phyloP scores from a whole-genome alignment of 352 stramenopile species.

The Pseudoperonospora humuli region DNA sequence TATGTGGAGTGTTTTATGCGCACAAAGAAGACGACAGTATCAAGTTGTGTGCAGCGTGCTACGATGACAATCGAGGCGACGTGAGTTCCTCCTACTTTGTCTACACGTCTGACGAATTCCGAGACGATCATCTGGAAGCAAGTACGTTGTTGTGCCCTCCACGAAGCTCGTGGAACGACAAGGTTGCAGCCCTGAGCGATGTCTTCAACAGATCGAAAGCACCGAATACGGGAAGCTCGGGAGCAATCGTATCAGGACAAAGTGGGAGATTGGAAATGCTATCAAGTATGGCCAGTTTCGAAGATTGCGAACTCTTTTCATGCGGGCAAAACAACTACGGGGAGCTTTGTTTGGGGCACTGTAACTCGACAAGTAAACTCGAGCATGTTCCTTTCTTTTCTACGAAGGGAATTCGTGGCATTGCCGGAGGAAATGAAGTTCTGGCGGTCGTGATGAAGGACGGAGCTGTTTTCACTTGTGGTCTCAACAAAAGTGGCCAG shows the following conservation, averaged over 20 bases:
- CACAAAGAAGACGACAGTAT: conserved; percentile 43
- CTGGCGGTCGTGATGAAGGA: conserved; percentile 83
- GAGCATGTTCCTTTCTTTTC: conserved; percentile 83
- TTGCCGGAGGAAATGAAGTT: conserved; percentile 79
- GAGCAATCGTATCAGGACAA: conserved; percentile 3
- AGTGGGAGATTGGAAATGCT: conserved; percentile 2
- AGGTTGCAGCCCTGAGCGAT: conserved; percentile 31
- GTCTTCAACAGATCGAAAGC: conserved; percentile 30
- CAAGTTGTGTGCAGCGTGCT: conserved; percentile 66
- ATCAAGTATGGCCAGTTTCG: conserved; percentile 31
- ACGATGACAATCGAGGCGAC: conserved; percentile 66
- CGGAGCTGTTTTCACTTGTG: conserved; percentile 68
- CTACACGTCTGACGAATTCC: conserved; percentile 23
- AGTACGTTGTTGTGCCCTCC: conserved; percentile 40
- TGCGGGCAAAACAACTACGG: conserved; percentile 88
- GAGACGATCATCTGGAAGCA: conserved; percentile 28
- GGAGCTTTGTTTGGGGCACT: conserved; percentile 78
- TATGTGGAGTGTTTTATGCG: conserved; percentile 53
- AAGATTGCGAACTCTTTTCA: conserved; percentile 84
- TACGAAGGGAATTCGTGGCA: conserved; percentile 58
- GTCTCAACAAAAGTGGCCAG: conserved; percentile 84
- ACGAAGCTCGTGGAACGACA: conserved; percentile 45
- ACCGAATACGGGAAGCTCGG: conserved; percentile 1
- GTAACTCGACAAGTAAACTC: conserved; percentile 81
- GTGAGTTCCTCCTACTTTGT: conserved; percentile 46